Evolutionary conservation across 495 filamentous ascomycete species (phyloP).

Genomic region (Collariella sp.): DNA sequence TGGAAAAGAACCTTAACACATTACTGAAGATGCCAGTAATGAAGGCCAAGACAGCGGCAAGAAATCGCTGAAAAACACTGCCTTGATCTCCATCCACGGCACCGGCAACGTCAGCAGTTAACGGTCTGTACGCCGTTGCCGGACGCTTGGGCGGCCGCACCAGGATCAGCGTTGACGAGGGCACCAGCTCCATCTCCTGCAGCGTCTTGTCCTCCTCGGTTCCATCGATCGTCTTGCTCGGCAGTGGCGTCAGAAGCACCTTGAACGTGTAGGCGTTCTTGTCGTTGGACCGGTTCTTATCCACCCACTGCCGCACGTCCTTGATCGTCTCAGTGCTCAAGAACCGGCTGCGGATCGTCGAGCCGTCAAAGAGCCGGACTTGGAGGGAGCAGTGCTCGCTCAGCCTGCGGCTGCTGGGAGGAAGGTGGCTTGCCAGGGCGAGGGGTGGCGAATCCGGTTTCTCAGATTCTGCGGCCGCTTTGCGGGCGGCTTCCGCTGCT

Average conservation of each 20-base stretch:
- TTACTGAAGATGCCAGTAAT: constrained; percentile 24
- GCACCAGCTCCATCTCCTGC: constrained; percentile 56
- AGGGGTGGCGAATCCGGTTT: constrained; percentile 4
- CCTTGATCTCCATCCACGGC: constrained; percentile 21
- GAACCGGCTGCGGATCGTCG: constrained; percentile 66
- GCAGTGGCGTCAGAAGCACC: constrained; percentile 69
- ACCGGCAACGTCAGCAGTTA: constrained; percentile 53
- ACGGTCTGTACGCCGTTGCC: not conserved
- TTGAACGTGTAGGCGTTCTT: constrained; percentile 67
- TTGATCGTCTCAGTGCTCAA: constrained; percentile 53
- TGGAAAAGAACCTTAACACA: constrained; percentile 27
- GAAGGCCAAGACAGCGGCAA: constrained; percentile 49
- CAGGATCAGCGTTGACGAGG: constrained; percentile 76
- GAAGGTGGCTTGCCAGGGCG: constrained; percentile 14
- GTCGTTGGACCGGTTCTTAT: constrained; percentile 37
- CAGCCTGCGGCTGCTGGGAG: constrained; percentile 10
- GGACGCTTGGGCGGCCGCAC: constrained; percentile 28
- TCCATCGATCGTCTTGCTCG: constrained; percentile 61
- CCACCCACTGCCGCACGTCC: constrained; percentile 72
- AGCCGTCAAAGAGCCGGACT: constrained; percentile 77
- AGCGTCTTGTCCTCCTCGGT: constrained; percentile 65
- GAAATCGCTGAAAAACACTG: constrained; percentile 40
- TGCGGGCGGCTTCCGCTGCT: constrained; percentile 35
- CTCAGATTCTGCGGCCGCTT: constrained; percentile 8
- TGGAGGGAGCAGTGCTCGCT: constrained; percentile 56